Conservation (phyloP, 805 yeast species). For the Candida quercuum region DNA sequence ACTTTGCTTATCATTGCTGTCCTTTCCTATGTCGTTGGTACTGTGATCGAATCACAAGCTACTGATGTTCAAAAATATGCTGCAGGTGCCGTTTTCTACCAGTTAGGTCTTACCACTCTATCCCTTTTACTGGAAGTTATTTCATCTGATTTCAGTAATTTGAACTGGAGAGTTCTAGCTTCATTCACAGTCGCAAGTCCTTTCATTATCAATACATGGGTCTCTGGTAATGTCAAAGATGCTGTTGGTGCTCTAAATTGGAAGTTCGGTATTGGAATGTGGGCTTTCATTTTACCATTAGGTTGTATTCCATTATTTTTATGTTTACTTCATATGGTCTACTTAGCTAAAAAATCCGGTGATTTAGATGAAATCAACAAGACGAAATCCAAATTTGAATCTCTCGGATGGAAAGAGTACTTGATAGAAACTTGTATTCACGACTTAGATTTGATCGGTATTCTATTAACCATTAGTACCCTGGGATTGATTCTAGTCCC, state of each 20-base stretch:
- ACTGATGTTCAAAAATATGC: conserved; percentile 46
- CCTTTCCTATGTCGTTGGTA: conserved; percentile 49
- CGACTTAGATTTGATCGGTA: conserved; percentile 58
- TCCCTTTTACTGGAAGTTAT: conserved; percentile 48
- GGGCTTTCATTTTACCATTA: conserved; percentile 54
- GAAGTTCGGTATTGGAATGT: conserved; percentile 55
- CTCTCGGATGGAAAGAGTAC: conserved; percentile 16
- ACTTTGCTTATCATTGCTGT: conserved; percentile 40
- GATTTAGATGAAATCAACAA: conserved; percentile 32
- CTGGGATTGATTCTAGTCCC: conserved; percentile 63
- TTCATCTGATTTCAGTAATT: conserved; percentile 55
- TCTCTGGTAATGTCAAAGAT: conserved; percentile 46
- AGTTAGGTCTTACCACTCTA: conserved; percentile 52
- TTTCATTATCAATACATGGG: conserved; percentile 68
- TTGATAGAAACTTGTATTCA: conserved; percentile 41
- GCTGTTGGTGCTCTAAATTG: conserved; percentile 33
- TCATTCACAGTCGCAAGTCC: conserved; percentile 63
- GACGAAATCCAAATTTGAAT: conserved; percentile 11
- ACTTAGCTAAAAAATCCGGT: conserved; percentile 36
- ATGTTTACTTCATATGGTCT: conserved; percentile 43
- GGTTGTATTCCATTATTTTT: conserved; percentile 42
- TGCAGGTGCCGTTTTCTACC: conserved; percentile 47
- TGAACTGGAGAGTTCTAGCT: conserved; percentile 59
- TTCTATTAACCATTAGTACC: conserved; percentile 46
- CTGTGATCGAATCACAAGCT: conserved; percentile 52